Conservation (phyloP, 2,329 filamentous ascomycete species). For the Curvularia sp. region DNA sequence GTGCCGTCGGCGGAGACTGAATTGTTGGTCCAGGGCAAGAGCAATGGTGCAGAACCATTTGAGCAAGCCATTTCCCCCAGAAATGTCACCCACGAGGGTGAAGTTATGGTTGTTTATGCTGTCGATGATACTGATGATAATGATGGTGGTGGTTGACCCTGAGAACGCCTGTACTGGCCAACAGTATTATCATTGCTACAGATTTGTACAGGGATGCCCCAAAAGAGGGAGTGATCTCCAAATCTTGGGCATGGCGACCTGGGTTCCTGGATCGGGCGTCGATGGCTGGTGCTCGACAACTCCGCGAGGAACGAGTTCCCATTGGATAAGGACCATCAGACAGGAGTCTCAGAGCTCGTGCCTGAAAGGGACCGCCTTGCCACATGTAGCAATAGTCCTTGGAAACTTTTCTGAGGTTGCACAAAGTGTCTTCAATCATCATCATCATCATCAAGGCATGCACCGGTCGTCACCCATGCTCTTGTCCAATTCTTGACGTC, state of each 20-base stretch:
- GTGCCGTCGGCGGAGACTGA: conserved; percentile 22
- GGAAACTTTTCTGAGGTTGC: neutral
- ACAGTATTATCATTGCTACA: conserved; percentile 10
- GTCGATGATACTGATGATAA: neutral
- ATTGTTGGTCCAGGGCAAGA: conserved; percentile 29
- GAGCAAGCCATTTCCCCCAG: conserved; percentile 24
- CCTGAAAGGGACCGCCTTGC: neutral
- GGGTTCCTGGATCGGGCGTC: conserved; percentile 17
- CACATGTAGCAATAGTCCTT: neutral
- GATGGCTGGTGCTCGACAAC: conserved; percentile 7
- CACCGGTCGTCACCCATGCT: neutral
- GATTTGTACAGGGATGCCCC: conserved; percentile 12
- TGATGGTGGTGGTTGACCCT: neutral
- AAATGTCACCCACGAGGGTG: conserved; percentile 1
- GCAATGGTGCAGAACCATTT: conserved; percentile 27
- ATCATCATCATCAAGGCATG: neutral
- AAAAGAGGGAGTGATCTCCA: conserved; percentile 15
- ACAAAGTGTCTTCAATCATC: neutral
- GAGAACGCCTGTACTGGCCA: neutral
- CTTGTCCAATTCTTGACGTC: conserved; percentile 8
- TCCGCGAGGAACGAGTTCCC: conserved; percentile 4
- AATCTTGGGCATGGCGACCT: conserved; percentile 16
- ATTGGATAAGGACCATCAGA: conserved; percentile 3
- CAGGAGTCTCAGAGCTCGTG: conserved; percentile 9
- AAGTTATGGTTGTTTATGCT: conserved; percentile 4